Base-by-base conservation (phyloP, 768 basidiomycete genomes). In the Tylopilus vinaceipallidus region DNA sequence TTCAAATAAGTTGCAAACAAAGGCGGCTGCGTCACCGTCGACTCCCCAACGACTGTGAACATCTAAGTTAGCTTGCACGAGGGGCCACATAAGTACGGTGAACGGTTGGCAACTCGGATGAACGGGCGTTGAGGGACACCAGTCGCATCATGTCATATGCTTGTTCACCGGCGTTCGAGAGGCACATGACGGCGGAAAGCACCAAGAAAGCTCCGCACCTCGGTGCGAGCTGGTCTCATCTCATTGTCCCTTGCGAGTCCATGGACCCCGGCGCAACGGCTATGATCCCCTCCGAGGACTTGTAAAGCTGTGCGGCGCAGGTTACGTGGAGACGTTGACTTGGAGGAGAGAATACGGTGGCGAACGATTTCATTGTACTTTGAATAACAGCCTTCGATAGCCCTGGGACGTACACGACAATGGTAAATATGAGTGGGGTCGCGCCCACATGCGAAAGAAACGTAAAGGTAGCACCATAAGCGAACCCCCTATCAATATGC, bases 401-500 rank as follows among this genome's bases (percentile, higher is more conserved):
- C 35, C 38, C 47, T 48, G 17, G 17, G 20, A 9, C n/a, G n/a
- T n/a, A 6, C 32, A 20, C 23, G 23, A 35, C 9, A 20, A 45
- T 23, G 42, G 41, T n/a, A 44, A 51, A 26, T n/a, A n/a, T n/a
- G n/a, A n/a, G n/a, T n/a, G n/a, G n/a, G n/a, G n/a, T n/a, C n/a
- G n/a, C n/a, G n/a, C n/a, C n/a, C n/a, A n/a, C n/a, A n/a, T n/a
- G n/a, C n/a, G n/a, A n/a, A n/a, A n/a, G 16, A 47, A 2, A 54
- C 54, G 45, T 55, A 55, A 58, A 42, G 0, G 36, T 7, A 20
- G 45, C 45, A 45, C 42, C 40, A 42, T 19, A 50, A 42, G 14
- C 38, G 40, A 59, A 43, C 41, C 58, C 41, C 58, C 58, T 59
- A 59, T 60, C 23, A 10, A 36, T 29, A 29, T 6, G 27, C 27